phyloP scores from a whole-genome alignment of 345 rosid genomes.

The Populus davidiana region DNA sequence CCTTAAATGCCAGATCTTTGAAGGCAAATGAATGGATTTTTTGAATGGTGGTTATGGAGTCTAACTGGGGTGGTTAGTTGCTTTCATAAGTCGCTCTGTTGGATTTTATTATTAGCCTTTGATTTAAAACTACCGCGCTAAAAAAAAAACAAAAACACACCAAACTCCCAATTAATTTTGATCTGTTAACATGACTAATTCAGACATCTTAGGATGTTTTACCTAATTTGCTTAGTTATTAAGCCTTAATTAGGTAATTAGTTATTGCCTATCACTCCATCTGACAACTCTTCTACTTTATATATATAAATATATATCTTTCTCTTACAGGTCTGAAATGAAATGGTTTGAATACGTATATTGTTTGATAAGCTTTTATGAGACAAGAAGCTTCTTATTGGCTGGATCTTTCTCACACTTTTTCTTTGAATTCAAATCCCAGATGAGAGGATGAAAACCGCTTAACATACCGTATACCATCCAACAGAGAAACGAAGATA shows the following conservation, averaged over 20 bases:
- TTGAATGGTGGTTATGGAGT: conserved; percentile 30
- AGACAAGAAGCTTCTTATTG: no score
- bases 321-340: no score
- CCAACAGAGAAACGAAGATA: no score
- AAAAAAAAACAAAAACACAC: neutral
- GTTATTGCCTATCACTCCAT: neutral
- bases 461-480: no score
- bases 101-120: conserved; percentile 23
- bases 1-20: neutral
- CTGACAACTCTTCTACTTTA: neutral
- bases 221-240: conserved; percentile 24
- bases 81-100: conserved; percentile 16
- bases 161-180: no score
- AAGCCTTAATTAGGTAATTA: neutral
- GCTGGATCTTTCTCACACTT: no score
- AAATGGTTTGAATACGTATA: no score
- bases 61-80: conserved; percentile 21
- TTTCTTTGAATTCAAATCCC: no score
- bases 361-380: no score
- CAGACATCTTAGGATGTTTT: neutral
- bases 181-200: neutral
- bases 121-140: conserved; percentile 47
- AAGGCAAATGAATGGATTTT: neutral
- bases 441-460: no score
- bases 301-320: no score